Conservation (phyloP, 306 rosid species). For the Gastrolobium bilobum region DNA sequence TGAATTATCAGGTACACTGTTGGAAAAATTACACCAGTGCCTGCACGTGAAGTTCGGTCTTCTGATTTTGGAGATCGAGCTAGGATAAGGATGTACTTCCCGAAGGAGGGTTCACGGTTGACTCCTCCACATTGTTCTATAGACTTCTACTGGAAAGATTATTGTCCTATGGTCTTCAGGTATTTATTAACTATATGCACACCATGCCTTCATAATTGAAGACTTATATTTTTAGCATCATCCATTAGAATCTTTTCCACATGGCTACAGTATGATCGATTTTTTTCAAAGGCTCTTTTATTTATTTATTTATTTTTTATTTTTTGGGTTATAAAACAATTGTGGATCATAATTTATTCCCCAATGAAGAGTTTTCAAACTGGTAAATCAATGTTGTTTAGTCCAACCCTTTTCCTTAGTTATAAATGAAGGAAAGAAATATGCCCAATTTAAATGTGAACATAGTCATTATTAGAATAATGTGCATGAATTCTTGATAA, state of each 20-base stretch:
- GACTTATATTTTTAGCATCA: conserved; percentile 11
- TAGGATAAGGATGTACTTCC: conserved; percentile 93
- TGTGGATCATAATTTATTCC: conserved; percentile 1
- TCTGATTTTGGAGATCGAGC: conserved; percentile 95
- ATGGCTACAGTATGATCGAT: not conserved
- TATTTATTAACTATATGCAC: conserved; percentile 50
- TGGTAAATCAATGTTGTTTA: not conserved
- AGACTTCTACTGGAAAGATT: conserved; percentile 95
- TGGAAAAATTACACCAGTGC: conserved; percentile 97
- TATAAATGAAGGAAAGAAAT: conserved; percentile 20
- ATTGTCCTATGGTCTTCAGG: conserved; percentile 99
- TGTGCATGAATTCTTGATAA: conserved; percentile 5
- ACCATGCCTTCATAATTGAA: conserved; percentile 28
- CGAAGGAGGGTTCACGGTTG: conserved; percentile 83
- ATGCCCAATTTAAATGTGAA: conserved; percentile 7
- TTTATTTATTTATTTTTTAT: not conserved
- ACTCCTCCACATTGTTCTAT: conserved; percentile 93
- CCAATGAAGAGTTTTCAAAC: conserved; percentile 19
- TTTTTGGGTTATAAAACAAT: not conserved
- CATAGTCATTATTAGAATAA: conserved; percentile 21
- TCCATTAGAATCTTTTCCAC: conserved; percentile 50
- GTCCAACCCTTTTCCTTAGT: conserved; percentile 24
- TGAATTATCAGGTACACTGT: conserved; percentile 90
- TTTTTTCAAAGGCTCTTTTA: conserved; percentile 1
- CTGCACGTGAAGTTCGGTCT: conserved; percentile 92